Percentiles rank a stretch among this genome's conserved stretches.
phyloP scores from a whole-genome alignment of 2,329 filamentous ascomycete species.

The Beauveria brongniartii region DNA sequence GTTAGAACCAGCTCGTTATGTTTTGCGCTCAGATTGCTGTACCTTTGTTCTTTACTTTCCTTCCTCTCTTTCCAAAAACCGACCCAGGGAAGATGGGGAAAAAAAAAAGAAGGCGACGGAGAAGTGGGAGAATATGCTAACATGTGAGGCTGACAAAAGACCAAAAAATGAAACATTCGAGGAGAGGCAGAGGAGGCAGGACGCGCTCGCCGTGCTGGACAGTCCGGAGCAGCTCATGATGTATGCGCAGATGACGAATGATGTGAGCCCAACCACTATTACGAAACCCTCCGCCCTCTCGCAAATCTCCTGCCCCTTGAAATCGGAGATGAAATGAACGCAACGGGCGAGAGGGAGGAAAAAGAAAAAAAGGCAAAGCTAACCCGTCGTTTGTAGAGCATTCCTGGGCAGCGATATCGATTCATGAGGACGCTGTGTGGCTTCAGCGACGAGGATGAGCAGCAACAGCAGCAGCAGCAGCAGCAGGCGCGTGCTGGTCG shows the following conservation, averaged over 20 bases:
- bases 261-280: conserved; percentile 29
- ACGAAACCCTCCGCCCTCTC: background rate
- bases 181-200: conserved; percentile 35
- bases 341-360: background rate
- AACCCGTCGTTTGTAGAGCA: conserved; percentile 34
- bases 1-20: no score
- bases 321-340: background rate
- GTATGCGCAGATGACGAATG: conserved; percentile 44
- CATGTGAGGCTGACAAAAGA: background rate
- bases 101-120: background rate
- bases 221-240: conserved; percentile 52
- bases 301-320: no score
- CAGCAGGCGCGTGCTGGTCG: conserved; percentile 1
- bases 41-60: no score
- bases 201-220: conserved; percentile 47
- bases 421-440: conserved; percentile 51
- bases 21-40: no score
- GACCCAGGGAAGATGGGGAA: background rate
- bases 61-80: no score
- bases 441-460: conserved; percentile 22
- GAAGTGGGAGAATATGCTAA: background rate
- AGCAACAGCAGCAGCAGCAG: background rate
- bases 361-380: background rate
- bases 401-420: conserved; percentile 46
- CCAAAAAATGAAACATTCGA: conserved; percentile 32